phyloP scores from a whole-genome alignment of 164 flowering plant genomes.

The Aristolochia fimbriata region DNA sequence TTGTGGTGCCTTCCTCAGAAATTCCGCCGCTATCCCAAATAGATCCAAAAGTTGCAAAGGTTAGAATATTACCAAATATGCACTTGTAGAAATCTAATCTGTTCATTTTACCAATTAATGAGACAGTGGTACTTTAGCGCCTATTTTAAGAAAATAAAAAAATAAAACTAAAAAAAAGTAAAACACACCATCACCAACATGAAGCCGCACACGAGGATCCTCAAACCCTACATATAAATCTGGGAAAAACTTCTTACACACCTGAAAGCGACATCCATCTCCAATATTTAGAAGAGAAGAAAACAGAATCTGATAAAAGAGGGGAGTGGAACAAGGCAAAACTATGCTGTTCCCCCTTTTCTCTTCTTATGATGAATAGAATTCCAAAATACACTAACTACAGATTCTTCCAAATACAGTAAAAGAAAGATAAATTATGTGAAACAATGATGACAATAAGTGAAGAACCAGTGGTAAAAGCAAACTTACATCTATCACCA shows the following conservation, averaged over 20 bases:
- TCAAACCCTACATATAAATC: conserved; percentile 81
- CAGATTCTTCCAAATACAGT: too few species aligned
- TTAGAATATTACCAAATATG: not conserved
- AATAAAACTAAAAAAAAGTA: conserved; percentile 1
- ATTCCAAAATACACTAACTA: too few species aligned
- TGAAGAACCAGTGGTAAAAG: not conserved
- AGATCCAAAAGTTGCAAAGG: not conserved
- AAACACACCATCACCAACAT: conserved; percentile 85
- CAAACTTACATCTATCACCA: conserved; percentile 93
- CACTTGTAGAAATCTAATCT: too few species aligned
- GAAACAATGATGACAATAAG: not conserved
- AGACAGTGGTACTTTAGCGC: not conserved
- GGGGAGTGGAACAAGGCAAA: too few species aligned
- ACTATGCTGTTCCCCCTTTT: too few species aligned
- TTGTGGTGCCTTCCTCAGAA: conserved; percentile 42
- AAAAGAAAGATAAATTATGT: too few species aligned
- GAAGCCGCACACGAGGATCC: conserved; percentile 90
- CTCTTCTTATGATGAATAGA: too few species aligned
- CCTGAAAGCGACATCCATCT: conserved; percentile 20
- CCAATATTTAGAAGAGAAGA: not conserved
- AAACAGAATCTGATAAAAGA: not conserved
- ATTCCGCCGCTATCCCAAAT: conserved; percentile 48
- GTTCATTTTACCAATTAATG: not conserved
- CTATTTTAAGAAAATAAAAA: not conserved
- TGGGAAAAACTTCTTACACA: conserved; percentile 72